Base-by-base conservation (phyloP, 1,284 basidiomycete genomes). In the Gymnopus androsaceus region DNA sequence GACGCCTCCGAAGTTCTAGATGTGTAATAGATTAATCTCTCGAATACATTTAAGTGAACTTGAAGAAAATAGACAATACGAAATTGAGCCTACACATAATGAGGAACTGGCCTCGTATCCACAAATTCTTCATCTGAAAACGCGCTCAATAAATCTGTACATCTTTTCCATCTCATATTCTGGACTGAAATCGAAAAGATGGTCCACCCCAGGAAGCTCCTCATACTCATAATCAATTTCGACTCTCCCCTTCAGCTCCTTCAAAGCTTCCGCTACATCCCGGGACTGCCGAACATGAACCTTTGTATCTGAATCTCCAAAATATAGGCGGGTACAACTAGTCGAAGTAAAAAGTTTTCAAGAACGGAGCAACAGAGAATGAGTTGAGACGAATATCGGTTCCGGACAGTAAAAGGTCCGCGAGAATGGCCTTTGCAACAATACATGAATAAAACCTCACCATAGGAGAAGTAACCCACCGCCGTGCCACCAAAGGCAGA, bases 401-500 rank as follows among this genome's bases (percentile, higher is more conserved):
- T 2, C 63, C 67, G 7, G 68, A 67, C 17, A 74, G 61, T 1
- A 75, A 62, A 0, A 75, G 63, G 3, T 61, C 55, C 6, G 61
- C 56, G 7, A 72, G 56, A 14, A 73, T 66, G 7, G 57, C 69
- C 37, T 71, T 71, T 47, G n/a, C 46, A 34, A 25, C 25, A 12
- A 21, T 12, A n/a, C n/a, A n/a, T 46, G 7, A 31, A 46, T 31
- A 3, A 38, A 46, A 17, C n/a, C 27, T 19, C 15, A 2, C 12
- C 15, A 44, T 37, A 58, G 23, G 12, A 12, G 45, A 8, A 69
- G 57, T 33, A 70, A 49, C 12, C 69, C 66, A 12, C 66, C 67
- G 70, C 72, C 73, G 59, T 74, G 72, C 72, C 72, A 75, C 71
- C 72, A 74, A 72, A 54, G 11, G 72, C 23, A 17, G 44, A 49